phyloP scores from a whole-genome alignment of 116 monocot species.

The Dioscorea cayenensis region DNA sequence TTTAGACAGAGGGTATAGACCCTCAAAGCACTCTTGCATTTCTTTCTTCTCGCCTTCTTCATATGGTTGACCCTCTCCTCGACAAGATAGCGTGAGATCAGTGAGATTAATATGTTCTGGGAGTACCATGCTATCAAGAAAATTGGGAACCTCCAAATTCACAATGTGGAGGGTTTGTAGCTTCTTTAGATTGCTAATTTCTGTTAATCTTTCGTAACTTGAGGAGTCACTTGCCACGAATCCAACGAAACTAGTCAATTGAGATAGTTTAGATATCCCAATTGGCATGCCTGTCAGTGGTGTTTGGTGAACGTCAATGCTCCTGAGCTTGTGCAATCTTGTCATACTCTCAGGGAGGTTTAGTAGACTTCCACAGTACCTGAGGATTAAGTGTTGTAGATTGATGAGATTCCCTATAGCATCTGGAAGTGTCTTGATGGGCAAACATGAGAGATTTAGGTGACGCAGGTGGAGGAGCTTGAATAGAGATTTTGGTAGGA shows the following conservation, averaged over 20 bases:
- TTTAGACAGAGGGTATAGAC: background rate
- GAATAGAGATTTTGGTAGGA: slow-evolving; percentile 14
- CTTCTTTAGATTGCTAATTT: background rate
- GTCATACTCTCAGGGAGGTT: slow-evolving; percentile 5
- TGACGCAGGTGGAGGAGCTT: slow-evolving; percentile 26
- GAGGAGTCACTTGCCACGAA: background rate
- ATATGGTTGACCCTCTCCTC: background rate
- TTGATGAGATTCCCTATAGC: slow-evolving; percentile 9
- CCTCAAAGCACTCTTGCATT: slow-evolving; percentile 2
- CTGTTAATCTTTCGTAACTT: too few relatives aligned
- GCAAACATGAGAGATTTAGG: slow-evolving; percentile 1
- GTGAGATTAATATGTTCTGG: background rate
- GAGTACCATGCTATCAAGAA: background rate
- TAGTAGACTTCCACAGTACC: background rate
- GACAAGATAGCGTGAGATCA: background rate
- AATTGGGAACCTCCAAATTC: background rate
- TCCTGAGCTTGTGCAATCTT: slow-evolving; percentile 4
- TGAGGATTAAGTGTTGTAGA: slow-evolving; percentile 7
- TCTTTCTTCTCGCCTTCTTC: background rate
- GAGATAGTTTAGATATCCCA: background rate
- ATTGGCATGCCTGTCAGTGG: background rate
- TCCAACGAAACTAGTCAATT: background rate
- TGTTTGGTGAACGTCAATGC: background rate
- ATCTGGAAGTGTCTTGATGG: slow-evolving; percentile 14
- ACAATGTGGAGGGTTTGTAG: slow-evolving; percentile 1